These are phyloP conservation scores for Limnomonas spitsbergensis DNA, from an alignment of 139 green algal genomes.

Conservation along the genomic window DNA sequence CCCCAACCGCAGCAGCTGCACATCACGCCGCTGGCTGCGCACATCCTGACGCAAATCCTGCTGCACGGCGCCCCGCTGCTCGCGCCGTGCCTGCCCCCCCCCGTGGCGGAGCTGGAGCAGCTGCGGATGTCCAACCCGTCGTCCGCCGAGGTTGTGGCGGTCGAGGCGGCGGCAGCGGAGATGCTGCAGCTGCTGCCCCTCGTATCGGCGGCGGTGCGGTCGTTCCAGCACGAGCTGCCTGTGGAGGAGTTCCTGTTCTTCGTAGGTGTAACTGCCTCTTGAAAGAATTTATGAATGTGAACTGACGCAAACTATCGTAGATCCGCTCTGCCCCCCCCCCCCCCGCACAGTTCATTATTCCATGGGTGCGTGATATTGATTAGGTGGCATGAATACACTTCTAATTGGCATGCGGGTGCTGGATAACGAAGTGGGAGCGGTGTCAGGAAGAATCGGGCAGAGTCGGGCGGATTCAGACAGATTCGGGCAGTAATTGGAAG, in stretches of 20 bases:
- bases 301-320: neutral
- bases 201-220: neutral
- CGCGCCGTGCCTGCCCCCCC: neutral
- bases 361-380: too few species aligned
- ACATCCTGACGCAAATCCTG: slow-evolving; percentile 5
- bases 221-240: slow-evolving; percentile 14
- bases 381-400: too few species aligned
- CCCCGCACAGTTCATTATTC: neutral
- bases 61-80: slow-evolving; percentile 6
- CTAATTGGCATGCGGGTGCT: too few species aligned
- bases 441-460: too few species aligned
- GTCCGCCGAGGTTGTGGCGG: neutral
- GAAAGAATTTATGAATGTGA: neutral
- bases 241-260: slow-evolving; percentile 27
- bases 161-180: neutral
- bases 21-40: neutral
- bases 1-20: neutral
- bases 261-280: neutral
- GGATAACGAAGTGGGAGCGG: too few species aligned
- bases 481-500: too few species aligned
- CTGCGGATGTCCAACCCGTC: neutral
- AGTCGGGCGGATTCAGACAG: too few species aligned
- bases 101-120: neutral
- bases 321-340: neutral
- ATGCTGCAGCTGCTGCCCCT: slow-evolving; percentile 22